Base-by-base conservation (phyloP, 2,329 filamentous ascomycete species). In the Cytospora leucostoma region DNA sequence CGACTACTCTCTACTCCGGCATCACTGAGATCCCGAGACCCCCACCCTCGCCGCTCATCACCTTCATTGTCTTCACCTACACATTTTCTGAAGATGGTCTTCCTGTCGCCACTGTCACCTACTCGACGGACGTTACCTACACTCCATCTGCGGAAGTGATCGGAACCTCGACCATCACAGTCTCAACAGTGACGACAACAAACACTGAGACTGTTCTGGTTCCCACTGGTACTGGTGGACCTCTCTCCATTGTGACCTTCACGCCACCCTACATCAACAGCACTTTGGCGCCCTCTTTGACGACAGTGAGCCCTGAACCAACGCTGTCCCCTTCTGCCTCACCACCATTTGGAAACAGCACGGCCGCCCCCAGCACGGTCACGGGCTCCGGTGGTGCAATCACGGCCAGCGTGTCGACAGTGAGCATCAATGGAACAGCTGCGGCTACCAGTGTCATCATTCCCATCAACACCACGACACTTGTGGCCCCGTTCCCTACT, bases 21-120 rank as follows among this genome's bases (percentile, higher is more conserved):
- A 61, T 50, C n/a, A 61, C 64, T n/a, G 64, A 66, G 40, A 47
- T 66, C 38, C 52, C 57, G 21, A 47, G 47, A 34, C 44, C 51
- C 27, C 56, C 54, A 8, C 52, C 56, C 10, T 35, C 61, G 4
- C 53, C 63, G 12, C 53, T 55, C 5, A 44, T 65, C 3, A 64
- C 67, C 55, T 50, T 59, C 13, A 54, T 70, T 7, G 66, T 67
- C 4, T 62, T 71, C 56, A 70, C 70, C 6, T 71, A 70, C 62
- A 71, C 68, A 0, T 56, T 71, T 10, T 63, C 67, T 3, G 63
- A 59, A 7, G 13, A 70, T 53, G 27, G 51, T 59, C 11, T 37
- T 15, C 53, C 65, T 27, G 32, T 63, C 35, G 59, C 65, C 19
- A 65, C 63, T 13, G 52, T 63, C 52, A 63, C 50, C 32, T 59